These are phyloP conservation scores for Pseudozyma pruni DNA, from an alignment of 1,284 basidiomycete genomes.

Conservation along the genomic window DNA sequence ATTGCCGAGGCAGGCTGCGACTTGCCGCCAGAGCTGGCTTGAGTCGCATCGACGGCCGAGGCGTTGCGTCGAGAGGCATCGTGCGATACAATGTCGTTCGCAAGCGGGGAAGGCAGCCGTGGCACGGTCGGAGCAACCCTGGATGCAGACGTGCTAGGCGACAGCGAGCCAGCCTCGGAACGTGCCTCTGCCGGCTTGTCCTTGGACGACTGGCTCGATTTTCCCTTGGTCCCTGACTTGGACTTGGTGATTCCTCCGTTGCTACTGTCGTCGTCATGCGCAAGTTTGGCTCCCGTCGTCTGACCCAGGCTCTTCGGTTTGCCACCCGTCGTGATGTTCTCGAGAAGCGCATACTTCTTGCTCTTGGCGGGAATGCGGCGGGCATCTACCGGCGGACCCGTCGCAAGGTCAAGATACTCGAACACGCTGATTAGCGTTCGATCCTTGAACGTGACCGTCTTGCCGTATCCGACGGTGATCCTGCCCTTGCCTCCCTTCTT, in stretches of 20 bases:
- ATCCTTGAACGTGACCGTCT: constrained; percentile 70
- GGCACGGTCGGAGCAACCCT: constrained; percentile 15
- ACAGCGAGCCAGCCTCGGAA: constrained; percentile 16
- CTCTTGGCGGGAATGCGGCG: constrained; percentile 68
- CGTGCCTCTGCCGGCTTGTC: constrained; percentile 18
- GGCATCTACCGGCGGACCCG: constrained; percentile 69
- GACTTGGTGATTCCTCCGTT: constrained; percentile 9
- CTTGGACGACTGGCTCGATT: constrained; percentile 23
- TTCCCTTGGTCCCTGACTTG: constrained; percentile 20
- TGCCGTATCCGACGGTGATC: constrained; percentile 69
- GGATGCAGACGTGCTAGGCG: constrained; percentile 12
- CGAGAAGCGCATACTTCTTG: constrained; percentile 68
- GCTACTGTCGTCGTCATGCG: constrained; percentile 22
- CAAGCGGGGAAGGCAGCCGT: constrained; percentile 42
- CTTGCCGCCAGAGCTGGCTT: constrained; percentile 19
- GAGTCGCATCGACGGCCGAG: not conserved
- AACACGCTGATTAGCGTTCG: constrained; percentile 68
- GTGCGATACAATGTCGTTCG: constrained; percentile 39
- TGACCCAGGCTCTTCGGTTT: constrained; percentile 63
- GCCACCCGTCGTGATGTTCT: constrained; percentile 69
- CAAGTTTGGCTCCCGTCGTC: constrained; percentile 56
- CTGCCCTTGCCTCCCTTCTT: constrained; percentile 70
- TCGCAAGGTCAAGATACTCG: constrained; percentile 71
- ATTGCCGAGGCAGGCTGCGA: constrained; percentile 44
- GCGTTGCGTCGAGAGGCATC: constrained; percentile 8